A percentile compares a stretch with the other conserved stretches of the same genome.
These are phyloP conservation scores for Lipomyces lipofer DNA, from an alignment of 805 yeast genomes.

Conservation along the genomic window DNA sequence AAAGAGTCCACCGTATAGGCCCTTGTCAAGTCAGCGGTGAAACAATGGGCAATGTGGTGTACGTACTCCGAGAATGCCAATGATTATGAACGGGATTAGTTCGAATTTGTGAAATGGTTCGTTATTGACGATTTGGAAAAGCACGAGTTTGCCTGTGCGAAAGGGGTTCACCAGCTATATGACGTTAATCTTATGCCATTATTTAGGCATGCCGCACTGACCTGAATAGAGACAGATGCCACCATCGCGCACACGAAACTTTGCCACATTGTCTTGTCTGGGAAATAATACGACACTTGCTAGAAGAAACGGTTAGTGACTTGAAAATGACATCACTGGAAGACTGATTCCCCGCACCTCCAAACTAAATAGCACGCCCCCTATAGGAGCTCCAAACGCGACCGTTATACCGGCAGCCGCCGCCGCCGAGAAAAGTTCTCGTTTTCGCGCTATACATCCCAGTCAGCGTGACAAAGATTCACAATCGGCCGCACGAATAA, in stretches of 20 bases:
- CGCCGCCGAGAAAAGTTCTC: conserved; percentile 72
- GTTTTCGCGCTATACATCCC: conserved; percentile 36
- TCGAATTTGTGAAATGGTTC: conserved; percentile 74
- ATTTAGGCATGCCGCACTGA: too few species aligned
- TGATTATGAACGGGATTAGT: conserved; percentile 64
- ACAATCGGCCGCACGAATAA: background rate
- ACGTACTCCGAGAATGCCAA: conserved; percentile 65
- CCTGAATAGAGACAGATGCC: conserved; percentile 62
- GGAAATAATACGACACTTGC: conserved; percentile 62
- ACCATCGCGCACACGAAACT: conserved; percentile 78
- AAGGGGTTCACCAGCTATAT: conserved; percentile 52
- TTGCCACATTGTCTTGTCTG: conserved; percentile 73
- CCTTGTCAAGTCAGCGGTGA: conserved; percentile 9
- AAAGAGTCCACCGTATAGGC: conserved; percentile 20
- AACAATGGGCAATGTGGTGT: conserved; percentile 56
- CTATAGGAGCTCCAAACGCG: conserved; percentile 85
- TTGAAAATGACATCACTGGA: background rate
- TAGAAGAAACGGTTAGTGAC: conserved; percentile 51
- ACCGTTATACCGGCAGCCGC: conserved; percentile 82
- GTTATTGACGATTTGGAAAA: conserved; percentile 60
- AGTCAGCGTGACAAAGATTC: background rate
- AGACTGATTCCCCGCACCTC: conserved; percentile 9
- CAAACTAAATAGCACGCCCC: conserved; percentile 76
- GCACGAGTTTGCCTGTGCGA: conserved; percentile 52
- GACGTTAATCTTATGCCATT: too few species aligned